These are phyloP conservation scores for Phialophora macrospora DNA, from an alignment of 2,329 filamentous ascomycete genomes.

Conservation along the genomic window DNA sequence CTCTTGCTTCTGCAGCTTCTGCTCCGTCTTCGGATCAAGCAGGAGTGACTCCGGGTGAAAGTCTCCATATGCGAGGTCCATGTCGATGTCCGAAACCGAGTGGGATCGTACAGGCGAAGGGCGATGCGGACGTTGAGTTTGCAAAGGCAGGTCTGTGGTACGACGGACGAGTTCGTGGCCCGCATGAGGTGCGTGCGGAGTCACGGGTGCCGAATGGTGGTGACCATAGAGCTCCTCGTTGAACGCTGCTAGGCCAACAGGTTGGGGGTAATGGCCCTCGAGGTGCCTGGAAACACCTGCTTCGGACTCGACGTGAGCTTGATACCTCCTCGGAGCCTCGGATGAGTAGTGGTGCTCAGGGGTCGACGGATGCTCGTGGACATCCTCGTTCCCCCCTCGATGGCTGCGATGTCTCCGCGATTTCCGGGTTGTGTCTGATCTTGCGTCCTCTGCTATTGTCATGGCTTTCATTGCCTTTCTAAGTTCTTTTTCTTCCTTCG, in stretches of 20 bases:
- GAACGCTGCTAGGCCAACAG: conserved; percentile 35
- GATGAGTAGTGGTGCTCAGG: conserved; percentile 24
- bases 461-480: conserved; percentile 62
- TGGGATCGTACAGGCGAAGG: conserved; percentile 32
- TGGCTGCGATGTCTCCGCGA: conserved; percentile 40
- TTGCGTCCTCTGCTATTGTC: conserved; percentile 53
- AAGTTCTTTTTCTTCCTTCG: conserved; percentile 62
- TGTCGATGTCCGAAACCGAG: conserved; percentile 63
- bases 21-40: conserved; percentile 50
- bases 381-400: conserved; percentile 30
- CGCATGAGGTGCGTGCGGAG: conserved; percentile 37
- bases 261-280: not conserved
- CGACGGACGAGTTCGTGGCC: conserved; percentile 32
- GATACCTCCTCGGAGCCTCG: conserved; percentile 21
- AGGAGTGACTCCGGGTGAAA: conserved; percentile 68
- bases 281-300: not conserved
- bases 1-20: conserved; percentile 53
- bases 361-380: conserved; percentile 37
- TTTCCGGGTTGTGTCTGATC: conserved; percentile 50
- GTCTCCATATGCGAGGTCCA: conserved; percentile 89
- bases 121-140: conserved; percentile 21
- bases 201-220: conserved; percentile 40
- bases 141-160: conserved; percentile 37
- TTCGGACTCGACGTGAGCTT: conserved; percentile 6
- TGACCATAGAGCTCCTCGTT: conserved; percentile 37